phyloP scores from a whole-genome alignment of 306 rosid genomes.

The Clitoria ternatea region DNA sequence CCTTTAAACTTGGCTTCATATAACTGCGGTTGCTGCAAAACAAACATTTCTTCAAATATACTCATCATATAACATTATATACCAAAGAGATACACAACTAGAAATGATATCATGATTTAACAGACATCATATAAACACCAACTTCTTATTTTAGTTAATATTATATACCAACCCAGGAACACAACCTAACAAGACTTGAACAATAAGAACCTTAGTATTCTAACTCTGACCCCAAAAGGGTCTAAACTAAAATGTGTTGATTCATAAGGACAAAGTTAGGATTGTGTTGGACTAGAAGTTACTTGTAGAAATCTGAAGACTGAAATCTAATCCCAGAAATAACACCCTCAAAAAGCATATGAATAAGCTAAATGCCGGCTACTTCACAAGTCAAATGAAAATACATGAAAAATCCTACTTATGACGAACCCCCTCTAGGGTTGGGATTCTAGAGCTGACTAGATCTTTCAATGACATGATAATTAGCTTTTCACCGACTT shows the following conservation, averaged over 20 bases:
- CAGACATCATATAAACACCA: not conserved
- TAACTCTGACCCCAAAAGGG: not conserved
- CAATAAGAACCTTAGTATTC: not conserved
- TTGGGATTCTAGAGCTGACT: not conserved
- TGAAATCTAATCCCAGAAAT: not conserved
- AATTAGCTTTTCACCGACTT: not conserved
- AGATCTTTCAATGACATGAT: not conserved
- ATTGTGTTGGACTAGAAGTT: not conserved
- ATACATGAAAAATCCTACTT: not conserved
- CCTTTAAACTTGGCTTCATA: constrained; percentile 76
- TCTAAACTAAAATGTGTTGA: not conserved
- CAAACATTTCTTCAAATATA: not conserved
- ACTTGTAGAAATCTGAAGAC: not conserved
- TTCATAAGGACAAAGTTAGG: not conserved
- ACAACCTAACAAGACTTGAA: not conserved
- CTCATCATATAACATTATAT: too few species aligned
- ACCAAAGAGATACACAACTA: not conserved
- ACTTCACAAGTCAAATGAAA: not conserved
- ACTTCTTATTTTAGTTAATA: not conserved
- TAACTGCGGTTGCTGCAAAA: constrained; percentile 74
- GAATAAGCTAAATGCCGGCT: not conserved
- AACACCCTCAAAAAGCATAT: not conserved
- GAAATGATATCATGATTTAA: not conserved
- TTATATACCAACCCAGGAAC: not conserved
- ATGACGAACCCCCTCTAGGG: too few species aligned